Base-by-base conservation (phyloP, 768 basidiomycete genomes). In the Lentinula raphanica region DNA sequence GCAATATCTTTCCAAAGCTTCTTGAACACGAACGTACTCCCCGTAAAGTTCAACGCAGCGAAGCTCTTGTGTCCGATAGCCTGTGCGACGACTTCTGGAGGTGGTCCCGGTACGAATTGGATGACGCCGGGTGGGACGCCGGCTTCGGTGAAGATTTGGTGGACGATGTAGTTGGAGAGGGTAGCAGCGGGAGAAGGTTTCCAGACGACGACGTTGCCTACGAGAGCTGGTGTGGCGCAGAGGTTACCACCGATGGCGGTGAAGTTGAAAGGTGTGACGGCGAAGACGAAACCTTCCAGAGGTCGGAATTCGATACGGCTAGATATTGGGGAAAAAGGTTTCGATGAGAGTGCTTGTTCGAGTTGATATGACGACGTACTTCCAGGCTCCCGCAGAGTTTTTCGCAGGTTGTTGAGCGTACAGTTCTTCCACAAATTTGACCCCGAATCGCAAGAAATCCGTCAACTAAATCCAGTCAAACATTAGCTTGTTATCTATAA, bases 191-290 rank as follows among this genome's bases (percentile, higher is more conserved):
- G 97, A 0, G 96, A 94, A 5, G 97, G 97, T 69, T 99, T 99
- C 97, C 97, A 99, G 59, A 98, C 76, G 54, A 88, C 84, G 54
- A 93, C 92, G 70, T 99, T 99, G 46, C 97, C 97, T 31, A 97
- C 90, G 60, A 99, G 77, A 1, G 93, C 95, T 35, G 97, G 97
- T 28, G 84, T 94, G 84, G 65, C 89, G 6, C 88, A 84, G 35
- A 98, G 89, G 72, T 99, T 99, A 13, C 93, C 97, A 39, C 94
- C 96, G 62, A 99, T 99, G 27, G 96, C 96, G 31, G 96, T 98
- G 69, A 94, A 95, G 74, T 99, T 99, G 79, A 99, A 98, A 0
- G 97, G 97, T 6, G 97, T 94, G 39, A 98, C 90, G 13, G 97
- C 97, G 50, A 98, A 82, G 25, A 98, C 92, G 76, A 99, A 99